Conservation (phyloP, 441 rosid species). For the Mallotus japonicus region DNA sequence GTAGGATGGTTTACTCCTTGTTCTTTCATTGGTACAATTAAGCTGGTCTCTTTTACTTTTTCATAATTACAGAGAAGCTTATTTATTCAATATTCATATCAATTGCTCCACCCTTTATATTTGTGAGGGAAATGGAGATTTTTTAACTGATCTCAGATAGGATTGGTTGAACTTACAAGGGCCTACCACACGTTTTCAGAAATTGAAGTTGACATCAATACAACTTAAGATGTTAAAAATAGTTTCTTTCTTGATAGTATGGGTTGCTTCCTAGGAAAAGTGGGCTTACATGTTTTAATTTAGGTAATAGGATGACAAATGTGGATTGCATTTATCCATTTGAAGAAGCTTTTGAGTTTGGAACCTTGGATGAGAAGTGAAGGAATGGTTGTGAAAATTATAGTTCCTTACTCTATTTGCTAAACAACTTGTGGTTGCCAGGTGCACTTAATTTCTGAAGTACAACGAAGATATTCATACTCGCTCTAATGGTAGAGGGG, state of each 20-base stretch:
- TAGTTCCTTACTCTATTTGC: background rate
- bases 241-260: background rate
- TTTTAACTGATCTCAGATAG: background rate
- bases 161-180: background rate
- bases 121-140: background rate
- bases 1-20: background rate
- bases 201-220: background rate
- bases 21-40: background rate
- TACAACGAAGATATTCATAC: background rate
- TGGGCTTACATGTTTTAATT: background rate
- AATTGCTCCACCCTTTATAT: background rate
- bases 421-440: background rate
- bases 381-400: background rate
- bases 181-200: background rate
- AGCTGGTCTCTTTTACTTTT: background rate
- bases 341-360: background rate
- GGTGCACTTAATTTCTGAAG: background rate
- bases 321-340: background rate
- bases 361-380: background rate
- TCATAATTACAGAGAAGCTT: background rate
- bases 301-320: background rate
- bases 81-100: slow-evolving; percentile 5
- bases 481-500: background rate
- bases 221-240: background rate
- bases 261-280: background rate